These are phyloP conservation scores for Trametes punicea DNA, from an alignment of 768 basidiomycete species.

Conservation along the genomic window DNA sequence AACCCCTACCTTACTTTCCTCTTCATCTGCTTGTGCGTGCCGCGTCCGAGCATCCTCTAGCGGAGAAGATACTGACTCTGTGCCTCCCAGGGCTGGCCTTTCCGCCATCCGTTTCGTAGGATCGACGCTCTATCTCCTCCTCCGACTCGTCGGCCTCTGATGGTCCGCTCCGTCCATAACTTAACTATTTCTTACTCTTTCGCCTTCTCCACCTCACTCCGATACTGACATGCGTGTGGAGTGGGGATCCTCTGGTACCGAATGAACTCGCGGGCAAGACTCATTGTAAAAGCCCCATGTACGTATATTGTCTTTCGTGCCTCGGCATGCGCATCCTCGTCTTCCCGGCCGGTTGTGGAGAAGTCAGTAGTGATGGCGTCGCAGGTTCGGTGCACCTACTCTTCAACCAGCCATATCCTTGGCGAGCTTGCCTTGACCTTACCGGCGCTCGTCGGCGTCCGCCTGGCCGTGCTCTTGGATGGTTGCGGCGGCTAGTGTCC, in stretches of 20 bases:
- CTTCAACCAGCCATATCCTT: background rate
- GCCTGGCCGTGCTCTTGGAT: too few relatives aligned
- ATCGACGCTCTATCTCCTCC: constrained; percentile 72
- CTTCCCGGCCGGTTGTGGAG: background rate
- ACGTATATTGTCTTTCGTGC: constrained; percentile 10
- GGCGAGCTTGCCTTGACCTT: too few relatives aligned
- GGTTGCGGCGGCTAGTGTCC: too few relatives aligned
- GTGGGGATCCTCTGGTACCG: background rate
- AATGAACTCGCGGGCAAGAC: too few relatives aligned
- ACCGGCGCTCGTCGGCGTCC: too few relatives aligned
- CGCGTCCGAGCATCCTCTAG: background rate
- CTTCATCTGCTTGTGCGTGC: constrained; percentile 58
- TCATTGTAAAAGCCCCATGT: constrained; percentile 17
- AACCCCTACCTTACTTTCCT: constrained; percentile 89
- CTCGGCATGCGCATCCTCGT: background rate
- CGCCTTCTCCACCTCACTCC: background rate
- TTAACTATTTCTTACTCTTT: constrained; percentile 1
- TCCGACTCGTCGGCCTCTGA: constrained; percentile 67
- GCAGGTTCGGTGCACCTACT: constrained; percentile 15
- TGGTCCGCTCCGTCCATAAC: background rate
- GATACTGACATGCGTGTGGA: background rate
- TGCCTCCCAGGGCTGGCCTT: constrained; percentile 58
- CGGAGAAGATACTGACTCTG: constrained; percentile 2
- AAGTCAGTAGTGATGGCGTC: constrained; percentile 7
- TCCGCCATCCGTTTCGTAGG: constrained; percentile 80